Evolutionary conservation across 352 stramenopile genomes (phyloP), one percentile per base, ranked within the genome.

Genomic region (Phytophthora citrophthora): DNA sequence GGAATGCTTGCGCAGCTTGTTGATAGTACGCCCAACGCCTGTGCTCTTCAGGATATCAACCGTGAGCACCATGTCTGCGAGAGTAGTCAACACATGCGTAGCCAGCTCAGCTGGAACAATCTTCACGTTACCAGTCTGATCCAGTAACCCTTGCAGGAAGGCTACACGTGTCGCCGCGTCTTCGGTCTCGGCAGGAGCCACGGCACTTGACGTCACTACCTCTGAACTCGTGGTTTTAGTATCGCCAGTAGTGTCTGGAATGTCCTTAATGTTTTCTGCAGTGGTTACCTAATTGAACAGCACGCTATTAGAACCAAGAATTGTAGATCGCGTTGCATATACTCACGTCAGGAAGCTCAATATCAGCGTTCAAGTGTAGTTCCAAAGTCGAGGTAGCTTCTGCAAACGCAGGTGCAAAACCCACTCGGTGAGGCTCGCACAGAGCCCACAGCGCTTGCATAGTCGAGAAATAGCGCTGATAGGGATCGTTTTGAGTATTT

Each of bases 11-110:
- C 86, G 81, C 18, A 96, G 69, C 59, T 96, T 96, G 74, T 94
- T 94, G 68, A 96, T 93, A 45, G 86, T 88, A 43, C 84, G 81
- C 1, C 88, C 88, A 15, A 96, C 54, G 52, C 88, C 88, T 20
- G 88, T 96, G 48, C 52, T 77, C 65, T 96, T 96, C 39, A 96
- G 69, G 57, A 93, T 90, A 56, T 94, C 86, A 50, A 96, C 85
- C 46, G 76, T 94, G 34, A 96, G 73, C 49, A 71, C 61, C 75
- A 96, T 82, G 36, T 58, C 76, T 31, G 77, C 65, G 20, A 96
- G 83, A 18, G 79, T 90, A 27, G 32, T 77, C 46, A 96, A 61
- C 56, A 96, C 86, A 51, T 93, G 79, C 18, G 77, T 79, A 12
- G 88, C 88, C 11, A 94, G 54, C 4, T 70, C 69, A n/a, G 78